A percentile compares a stretch with the other conserved stretches of the same genome.
Conservation (phyloP, 1,284 basidiomycete species). For the Cutaneotrichosporon curvatum region DNA sequence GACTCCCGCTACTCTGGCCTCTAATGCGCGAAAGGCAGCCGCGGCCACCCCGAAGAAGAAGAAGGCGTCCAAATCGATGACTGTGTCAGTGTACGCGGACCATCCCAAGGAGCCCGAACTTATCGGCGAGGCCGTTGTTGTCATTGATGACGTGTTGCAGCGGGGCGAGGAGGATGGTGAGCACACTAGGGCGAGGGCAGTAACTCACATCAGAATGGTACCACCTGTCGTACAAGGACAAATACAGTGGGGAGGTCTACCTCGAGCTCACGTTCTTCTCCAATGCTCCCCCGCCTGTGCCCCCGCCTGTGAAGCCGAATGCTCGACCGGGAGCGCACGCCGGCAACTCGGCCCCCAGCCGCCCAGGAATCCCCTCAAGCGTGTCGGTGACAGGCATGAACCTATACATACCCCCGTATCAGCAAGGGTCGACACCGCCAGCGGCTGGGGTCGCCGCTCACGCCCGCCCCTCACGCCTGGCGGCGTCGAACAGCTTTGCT, state of each 20-base stretch:
- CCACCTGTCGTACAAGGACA: conserved; percentile 75
- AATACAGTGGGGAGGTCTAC: conserved; percentile 88
- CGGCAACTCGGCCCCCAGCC: conserved; percentile 2
- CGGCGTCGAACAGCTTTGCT: conserved; percentile 25
- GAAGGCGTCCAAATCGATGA: conserved; percentile 58
- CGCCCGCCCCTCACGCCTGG: not conserved
- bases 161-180: conserved; percentile 94
- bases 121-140: conserved; percentile 83
- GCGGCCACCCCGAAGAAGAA: conserved; percentile 4
- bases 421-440: conserved; percentile 11
- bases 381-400: conserved; percentile 39
- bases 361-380: conserved; percentile 26
- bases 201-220: conserved; percentile 72
- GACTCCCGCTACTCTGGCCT: conserved; percentile 47
- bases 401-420: conserved; percentile 43
- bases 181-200: conserved; percentile 44
- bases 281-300: conserved; percentile 51
- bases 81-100: conserved; percentile 84
- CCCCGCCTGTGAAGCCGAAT: conserved; percentile 38
- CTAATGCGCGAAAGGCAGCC: conserved; percentile 48
- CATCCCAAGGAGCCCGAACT: conserved; percentile 91
- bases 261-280: conserved; percentile 93
- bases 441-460: not conserved
- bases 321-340: conserved; percentile 1
- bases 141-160: conserved; percentile 81